Evolutionary conservation across 331 rosid genomes (phyloP).

Genomic region (Dryas integrifolia): DNA sequence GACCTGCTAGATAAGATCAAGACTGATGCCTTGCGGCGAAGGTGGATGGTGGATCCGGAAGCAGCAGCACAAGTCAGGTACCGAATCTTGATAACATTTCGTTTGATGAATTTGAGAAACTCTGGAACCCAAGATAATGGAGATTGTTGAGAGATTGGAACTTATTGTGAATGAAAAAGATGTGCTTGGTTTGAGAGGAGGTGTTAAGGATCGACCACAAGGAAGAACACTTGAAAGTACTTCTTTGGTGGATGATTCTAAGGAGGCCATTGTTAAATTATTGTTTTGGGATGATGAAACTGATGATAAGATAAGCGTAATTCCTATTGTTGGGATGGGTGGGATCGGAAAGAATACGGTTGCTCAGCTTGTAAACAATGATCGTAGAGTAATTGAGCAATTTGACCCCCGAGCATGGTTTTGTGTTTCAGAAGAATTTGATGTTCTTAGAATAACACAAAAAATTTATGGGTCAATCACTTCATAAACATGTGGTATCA

Average conservation of each 20-base stretch:
- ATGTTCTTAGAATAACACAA: neutral
- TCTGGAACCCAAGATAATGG: neutral
- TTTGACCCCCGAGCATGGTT: conserved; percentile 8
- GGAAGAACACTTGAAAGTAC: conserved; percentile 9
- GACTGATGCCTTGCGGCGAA: neutral
- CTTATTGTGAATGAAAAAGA: conserved; percentile 17
- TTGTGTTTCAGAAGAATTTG: conserved; percentile 27
- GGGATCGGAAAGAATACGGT: conserved; percentile 38
- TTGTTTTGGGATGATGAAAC: conserved; percentile 14
- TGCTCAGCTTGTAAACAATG: conserved; percentile 26
- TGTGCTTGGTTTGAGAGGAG: conserved; percentile 20
- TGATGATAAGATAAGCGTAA: conserved; percentile 3
- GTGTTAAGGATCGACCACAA: neutral
- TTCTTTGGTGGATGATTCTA: conserved; percentile 26
- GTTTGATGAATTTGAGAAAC: neutral
- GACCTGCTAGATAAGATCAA: conserved; percentile 28
- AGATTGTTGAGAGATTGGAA: conserved; percentile 24
- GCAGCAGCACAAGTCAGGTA: neutral
- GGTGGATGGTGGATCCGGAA: conserved; percentile 18
- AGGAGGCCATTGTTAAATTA: conserved; percentile 7
- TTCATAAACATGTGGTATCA: neutral
- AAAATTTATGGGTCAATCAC: conserved; percentile 2
- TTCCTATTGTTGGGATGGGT: conserved; percentile 41
- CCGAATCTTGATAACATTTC: neutral
- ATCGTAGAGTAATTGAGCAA: neutral